phyloP scores from a whole-genome alignment of 139 green algal genomes.

The Spirogloea muscicola region DNA sequence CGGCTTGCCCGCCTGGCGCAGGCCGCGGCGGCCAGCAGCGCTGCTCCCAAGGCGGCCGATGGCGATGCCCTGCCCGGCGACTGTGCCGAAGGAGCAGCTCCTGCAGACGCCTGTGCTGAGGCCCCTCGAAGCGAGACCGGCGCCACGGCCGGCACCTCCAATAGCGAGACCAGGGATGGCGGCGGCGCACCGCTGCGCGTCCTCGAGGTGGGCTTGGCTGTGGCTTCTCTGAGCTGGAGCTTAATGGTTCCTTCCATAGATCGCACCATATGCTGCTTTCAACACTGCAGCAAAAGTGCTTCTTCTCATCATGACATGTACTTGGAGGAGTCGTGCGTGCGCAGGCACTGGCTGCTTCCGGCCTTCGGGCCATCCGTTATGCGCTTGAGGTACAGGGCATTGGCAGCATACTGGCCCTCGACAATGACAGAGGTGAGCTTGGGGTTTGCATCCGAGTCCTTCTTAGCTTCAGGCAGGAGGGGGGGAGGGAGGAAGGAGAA shows the following conservation, averaged over 20 bases:
- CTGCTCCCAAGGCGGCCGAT: neutral
- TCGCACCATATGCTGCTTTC: neutral
- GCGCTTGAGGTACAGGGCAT: conserved; percentile 70
- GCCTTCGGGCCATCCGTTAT: conserved; percentile 90
- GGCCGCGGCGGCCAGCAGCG: neutral
- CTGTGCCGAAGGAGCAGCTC: too few relatives aligned
- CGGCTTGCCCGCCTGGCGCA: neutral
- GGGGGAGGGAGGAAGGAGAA: too few relatives aligned
- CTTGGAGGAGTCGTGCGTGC: conserved; percentile 53
- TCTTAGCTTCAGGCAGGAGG: too few relatives aligned
- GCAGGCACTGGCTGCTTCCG: conserved; percentile 88
- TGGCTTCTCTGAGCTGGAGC: too few relatives aligned
- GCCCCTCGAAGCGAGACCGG: too few relatives aligned
- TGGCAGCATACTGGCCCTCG: conserved; percentile 57
- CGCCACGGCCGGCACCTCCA: too few relatives aligned
- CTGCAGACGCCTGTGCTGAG: too few relatives aligned
- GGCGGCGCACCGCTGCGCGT: too few relatives aligned
- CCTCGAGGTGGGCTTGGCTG: too few relatives aligned
- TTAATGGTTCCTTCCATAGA: neutral
- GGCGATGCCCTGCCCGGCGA: too few relatives aligned
- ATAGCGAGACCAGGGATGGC: too few relatives aligned
- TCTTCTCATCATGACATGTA: neutral
- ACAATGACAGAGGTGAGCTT: conserved; percentile 34
- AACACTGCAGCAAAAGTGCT: neutral
- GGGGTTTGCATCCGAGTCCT: neutral